Evolutionary conservation across 2,329 filamentous ascomycete species (phyloP).

Genomic region (Fusarium gaditjirri): DNA sequence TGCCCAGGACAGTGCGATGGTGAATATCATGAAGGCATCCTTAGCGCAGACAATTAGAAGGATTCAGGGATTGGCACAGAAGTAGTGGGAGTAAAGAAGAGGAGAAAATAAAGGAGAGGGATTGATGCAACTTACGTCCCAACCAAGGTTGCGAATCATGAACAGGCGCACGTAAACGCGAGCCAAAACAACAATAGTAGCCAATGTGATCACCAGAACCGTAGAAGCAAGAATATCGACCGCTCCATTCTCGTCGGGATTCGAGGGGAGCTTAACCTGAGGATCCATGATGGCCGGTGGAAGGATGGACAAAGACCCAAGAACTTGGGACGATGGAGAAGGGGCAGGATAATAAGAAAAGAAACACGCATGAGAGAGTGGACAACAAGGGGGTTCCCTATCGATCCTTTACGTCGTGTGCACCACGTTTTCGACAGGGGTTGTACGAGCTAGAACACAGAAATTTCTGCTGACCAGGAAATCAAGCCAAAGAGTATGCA

Average conservation of each 20-base stretch:
- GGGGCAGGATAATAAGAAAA: conserved; percentile 26
- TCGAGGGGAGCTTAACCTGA: conserved; percentile 39
- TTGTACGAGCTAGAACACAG: conserved; percentile 10
- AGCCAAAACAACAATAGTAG: conserved; percentile 52
- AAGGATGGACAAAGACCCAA: conserved; percentile 15
- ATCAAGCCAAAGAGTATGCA: neutral
- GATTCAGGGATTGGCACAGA: neutral
- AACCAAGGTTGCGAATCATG: conserved; percentile 59
- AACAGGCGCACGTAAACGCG: conserved; percentile 58
- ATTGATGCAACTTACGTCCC: conserved; percentile 52
- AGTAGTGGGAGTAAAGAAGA: neutral
- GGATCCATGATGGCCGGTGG: conserved; percentile 30
- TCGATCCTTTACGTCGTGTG: neutral
- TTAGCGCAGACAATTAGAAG: conserved; percentile 2
- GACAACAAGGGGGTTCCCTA: neutral
- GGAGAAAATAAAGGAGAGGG: neutral
- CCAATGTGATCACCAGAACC: conserved; percentile 50
- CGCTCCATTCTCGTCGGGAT: conserved; percentile 51
- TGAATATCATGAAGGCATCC: conserved; percentile 47
- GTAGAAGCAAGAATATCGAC: conserved; percentile 54
- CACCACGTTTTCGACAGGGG: conserved; percentile 15
- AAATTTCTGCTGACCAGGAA: neutral
- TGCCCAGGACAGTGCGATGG: conserved; percentile 48
- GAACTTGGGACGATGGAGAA: conserved; percentile 9
- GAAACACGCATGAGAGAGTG: neutral